Conservation (phyloP, 2,329 filamentous ascomycete genomes). For the Akanthomyces muscarius region DNA sequence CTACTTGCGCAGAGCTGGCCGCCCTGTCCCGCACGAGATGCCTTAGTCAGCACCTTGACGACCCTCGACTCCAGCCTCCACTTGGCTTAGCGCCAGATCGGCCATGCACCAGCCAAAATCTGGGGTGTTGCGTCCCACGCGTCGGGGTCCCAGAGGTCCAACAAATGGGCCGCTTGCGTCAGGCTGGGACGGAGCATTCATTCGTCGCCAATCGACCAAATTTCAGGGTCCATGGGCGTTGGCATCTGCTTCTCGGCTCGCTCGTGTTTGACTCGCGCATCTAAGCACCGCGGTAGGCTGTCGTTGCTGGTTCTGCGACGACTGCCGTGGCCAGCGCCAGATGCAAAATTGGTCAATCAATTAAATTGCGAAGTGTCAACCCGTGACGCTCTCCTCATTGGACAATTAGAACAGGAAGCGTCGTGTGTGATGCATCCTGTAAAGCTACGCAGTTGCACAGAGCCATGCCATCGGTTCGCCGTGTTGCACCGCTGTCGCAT, state of each 20-base stretch:
- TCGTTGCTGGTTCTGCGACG: background rate
- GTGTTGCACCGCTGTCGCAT: background rate
- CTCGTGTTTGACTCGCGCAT: background rate
- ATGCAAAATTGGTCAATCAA: too few relatives aligned
- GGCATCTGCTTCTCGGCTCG: background rate
- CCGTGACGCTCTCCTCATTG: background rate
- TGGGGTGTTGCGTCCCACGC: background rate
- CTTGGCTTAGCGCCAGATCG: conserved; percentile 13
- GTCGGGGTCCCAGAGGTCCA: background rate
- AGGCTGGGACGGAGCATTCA: background rate
- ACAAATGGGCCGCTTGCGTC: conserved; percentile 3
- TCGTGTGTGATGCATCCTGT: background rate
- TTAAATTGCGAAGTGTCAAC: background rate
- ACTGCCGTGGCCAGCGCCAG: background rate
- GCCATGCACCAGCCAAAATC: conserved; percentile 4
- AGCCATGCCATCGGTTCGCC: background rate
- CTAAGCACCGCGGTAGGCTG: background rate
- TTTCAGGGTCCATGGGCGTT: background rate
- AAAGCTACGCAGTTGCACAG: background rate
- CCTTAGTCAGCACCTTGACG: conserved; percentile 6
- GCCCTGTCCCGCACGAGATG: background rate
- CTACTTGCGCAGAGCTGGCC: background rate
- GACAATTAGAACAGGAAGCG: background rate
- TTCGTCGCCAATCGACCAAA: background rate
- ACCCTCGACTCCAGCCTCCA: background rate